Evolutionary conservation across 257 asterid species (phyloP), one percentile per base, ranked within the genome.

Genomic region (Rauvolfia tetraphylla): DNA sequence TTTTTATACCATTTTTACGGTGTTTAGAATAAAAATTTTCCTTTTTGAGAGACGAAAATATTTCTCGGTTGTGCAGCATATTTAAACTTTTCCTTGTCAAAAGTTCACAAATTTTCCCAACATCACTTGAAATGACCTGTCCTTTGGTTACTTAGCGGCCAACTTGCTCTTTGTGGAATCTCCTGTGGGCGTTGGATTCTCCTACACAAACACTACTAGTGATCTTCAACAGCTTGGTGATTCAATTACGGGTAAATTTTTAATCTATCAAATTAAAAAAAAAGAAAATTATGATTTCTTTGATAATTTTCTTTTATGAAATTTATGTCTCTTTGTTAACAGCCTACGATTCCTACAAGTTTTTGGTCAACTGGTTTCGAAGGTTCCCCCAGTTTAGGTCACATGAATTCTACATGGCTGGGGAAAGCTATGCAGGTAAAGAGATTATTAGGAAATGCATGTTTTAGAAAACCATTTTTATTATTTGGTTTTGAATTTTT

Each of bases 381-480:
- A 86, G 98, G 81, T 94, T 94, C 42, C 98, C 98, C 51, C 98
- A 92, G 31, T 92, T 71, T 61, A 94, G 84, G 82, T 84, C 94
- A 56, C 95, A 88, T 44, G 88, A 89, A 18, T 92, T 94, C 76
- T 92, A 88, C 87, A 89, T 94, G 76, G 85, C 98, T 70, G 98
- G 98, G n/a, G 98, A 92, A 82, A 94, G 98, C 61, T 92, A 92
- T 74, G 98, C 92, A 63, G 97, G 97, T 90, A 83, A n/a, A 3
- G 15, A 44, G 22, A 65, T n/a, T n/a, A 46, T 5, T 36, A 14
- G 18, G 7, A 68, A 4, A 68, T 57, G 27, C 12, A 57, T 74
- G 20, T 41, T 41, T 3, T 41, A 41, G 8, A 41, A 41, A 8
- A 8, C 4, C 4, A 41, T 8, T 41, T 41, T 41, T 41, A 41